These are phyloP conservation scores for Rosa persica DNA, from an alignment of 306 rosid species.

Conservation along the genomic window DNA sequence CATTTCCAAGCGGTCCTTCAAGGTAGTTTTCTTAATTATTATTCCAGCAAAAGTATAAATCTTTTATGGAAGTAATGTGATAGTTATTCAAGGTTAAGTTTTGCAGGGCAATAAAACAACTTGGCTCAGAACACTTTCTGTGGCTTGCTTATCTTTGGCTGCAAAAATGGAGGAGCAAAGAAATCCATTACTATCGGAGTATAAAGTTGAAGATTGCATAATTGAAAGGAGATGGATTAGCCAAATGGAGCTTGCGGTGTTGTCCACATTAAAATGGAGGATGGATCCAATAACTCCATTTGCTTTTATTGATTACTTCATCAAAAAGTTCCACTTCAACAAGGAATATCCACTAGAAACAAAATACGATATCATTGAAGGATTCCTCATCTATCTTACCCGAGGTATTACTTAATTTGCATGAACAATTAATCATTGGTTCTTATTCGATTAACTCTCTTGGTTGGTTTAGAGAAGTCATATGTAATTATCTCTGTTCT, in stretches of 20 bases:
- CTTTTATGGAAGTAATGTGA: background rate
- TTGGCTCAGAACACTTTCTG: constrained; percentile 28
- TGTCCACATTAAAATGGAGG: constrained; percentile 68
- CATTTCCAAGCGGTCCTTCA: background rate
- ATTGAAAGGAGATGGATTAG: constrained; percentile 50
- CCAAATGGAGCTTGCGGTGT: constrained; percentile 79
- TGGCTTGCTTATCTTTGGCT: constrained; percentile 74
- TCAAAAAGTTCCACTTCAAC: constrained; percentile 36
- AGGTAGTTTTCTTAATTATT: background rate
- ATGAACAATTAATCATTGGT: background rate
- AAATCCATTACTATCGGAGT: constrained; percentile 54
- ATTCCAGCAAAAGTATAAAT: background rate
- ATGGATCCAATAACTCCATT: constrained; percentile 66
- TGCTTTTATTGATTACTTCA: constrained; percentile 62
- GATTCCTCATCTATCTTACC: constrained; percentile 47
- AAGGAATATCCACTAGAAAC: constrained; percentile 39
- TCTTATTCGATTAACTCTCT: background rate
- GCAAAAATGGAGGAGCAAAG: constrained; percentile 76
- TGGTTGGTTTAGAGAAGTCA: background rate
- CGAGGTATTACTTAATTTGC: constrained; percentile 42
- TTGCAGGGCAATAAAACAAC: background rate
- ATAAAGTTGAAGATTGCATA: constrained; percentile 44
- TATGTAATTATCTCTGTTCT: background rate
- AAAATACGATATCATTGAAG: constrained; percentile 29
- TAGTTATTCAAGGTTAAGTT: background rate